Percentiles rank a stretch among this genome's conserved stretches.
Conservation (phyloP, 805 yeast genomes). For the Spathaspora girioi region DNA sequence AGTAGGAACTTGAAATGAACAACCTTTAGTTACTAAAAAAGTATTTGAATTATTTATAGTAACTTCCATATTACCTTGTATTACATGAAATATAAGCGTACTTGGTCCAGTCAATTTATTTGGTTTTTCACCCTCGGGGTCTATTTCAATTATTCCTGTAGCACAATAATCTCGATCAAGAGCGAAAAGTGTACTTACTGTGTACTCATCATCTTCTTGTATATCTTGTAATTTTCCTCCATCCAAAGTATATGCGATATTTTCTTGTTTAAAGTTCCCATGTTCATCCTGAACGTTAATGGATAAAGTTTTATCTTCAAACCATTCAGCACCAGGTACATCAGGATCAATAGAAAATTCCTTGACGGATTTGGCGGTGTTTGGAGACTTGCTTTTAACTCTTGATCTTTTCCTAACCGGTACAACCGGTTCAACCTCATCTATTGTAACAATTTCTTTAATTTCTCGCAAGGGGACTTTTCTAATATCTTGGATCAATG, state of each 20-base stretch:
- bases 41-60: constrained; percentile 52
- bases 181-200: constrained; percentile 62
- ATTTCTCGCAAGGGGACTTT: constrained; percentile 52
- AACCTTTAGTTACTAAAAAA: constrained; percentile 65
- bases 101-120: constrained; percentile 61
- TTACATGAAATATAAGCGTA: constrained; percentile 70
- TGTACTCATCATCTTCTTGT: constrained; percentile 22
- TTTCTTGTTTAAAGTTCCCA: background rate
- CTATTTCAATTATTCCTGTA: constrained; percentile 68
- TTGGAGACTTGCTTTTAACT: background rate
- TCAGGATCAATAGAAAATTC: constrained; percentile 18
- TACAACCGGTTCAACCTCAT: constrained; percentile 18
- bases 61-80: constrained; percentile 68
- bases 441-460: constrained; percentile 53
- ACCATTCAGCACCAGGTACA: constrained; percentile 53
- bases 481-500: constrained; percentile 27
- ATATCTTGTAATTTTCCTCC: constrained; percentile 36
- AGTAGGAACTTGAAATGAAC: constrained; percentile 79
- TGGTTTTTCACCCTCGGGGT: constrained; percentile 58
- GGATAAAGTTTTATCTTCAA: constrained; percentile 35
- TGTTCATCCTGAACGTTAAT: constrained; percentile 49
- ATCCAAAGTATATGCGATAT: constrained; percentile 64
- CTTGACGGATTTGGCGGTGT: background rate
- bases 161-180: constrained; percentile 63
- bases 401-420: background rate